These are phyloP conservation scores for Leccinum rimulosum DNA, from an alignment of 768 basidiomycete species.

Conservation along the genomic window DNA sequence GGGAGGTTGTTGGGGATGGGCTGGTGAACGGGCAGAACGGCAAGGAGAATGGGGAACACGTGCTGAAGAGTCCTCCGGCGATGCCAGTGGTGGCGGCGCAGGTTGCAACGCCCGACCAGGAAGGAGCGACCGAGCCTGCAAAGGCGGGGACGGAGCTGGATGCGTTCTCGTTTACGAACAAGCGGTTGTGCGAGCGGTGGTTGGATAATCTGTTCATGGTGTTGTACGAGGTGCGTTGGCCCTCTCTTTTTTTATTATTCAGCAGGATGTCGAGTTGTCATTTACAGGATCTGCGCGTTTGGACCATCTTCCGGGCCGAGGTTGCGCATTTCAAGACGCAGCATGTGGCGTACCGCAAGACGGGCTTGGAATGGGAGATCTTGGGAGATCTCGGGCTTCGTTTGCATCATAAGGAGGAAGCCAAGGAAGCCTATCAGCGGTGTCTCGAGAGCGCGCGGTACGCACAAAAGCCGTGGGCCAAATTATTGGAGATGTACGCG, in stretches of 20 bases:
- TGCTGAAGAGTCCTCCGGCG: background rate
- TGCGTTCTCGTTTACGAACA: slow-evolving; percentile 90
- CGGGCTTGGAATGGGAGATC: slow-evolving; percentile 97
- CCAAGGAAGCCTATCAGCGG: slow-evolving; percentile 95
- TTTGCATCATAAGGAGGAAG: slow-evolving; percentile 97
- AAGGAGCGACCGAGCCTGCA: slow-evolving; percentile 19
- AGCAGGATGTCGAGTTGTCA: background rate
- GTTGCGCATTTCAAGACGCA: slow-evolving; percentile 99
- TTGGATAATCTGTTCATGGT: slow-evolving; percentile 98
- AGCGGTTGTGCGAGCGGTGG: slow-evolving; percentile 96
- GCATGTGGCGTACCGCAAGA: slow-evolving; percentile 96
- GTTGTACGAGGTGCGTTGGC: slow-evolving; percentile 76
- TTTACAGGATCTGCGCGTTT: slow-evolving; percentile 83
- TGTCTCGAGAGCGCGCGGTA: slow-evolving; percentile 87
- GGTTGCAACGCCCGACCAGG: slow-evolving; percentile 24
- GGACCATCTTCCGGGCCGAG: slow-evolving; percentile 99
- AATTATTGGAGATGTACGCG: slow-evolving; percentile 94
- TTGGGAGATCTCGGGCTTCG: slow-evolving; percentile 90
- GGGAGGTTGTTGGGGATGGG: slow-evolving; percentile 16
- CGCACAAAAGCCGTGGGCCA: slow-evolving; percentile 89
- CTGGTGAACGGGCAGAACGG: background rate
- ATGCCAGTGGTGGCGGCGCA: slow-evolving; percentile 40
- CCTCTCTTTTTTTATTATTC: background rate
- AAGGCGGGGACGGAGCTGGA: slow-evolving; percentile 42
- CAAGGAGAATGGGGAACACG: slow-evolving; percentile 24